Conservation (phyloP, 345 rosid species). For the Ceriops zippeliana region DNA sequence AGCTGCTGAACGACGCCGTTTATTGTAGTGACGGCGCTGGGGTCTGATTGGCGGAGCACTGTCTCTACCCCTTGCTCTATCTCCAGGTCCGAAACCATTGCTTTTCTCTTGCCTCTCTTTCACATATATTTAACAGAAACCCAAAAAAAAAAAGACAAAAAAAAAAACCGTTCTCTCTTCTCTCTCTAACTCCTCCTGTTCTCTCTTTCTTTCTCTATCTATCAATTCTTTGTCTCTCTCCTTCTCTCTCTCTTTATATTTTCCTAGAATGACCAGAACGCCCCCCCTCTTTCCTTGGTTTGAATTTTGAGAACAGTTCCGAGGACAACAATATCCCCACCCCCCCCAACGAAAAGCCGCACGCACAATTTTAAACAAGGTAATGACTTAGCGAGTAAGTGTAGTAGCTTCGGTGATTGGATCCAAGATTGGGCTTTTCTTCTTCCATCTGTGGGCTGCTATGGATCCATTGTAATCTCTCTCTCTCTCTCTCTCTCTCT, state of each 20-base stretch:
- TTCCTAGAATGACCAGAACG: background rate
- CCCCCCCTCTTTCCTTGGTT: background rate
- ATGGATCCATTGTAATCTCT: no score
- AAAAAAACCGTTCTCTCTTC: slow-evolving; percentile 20
- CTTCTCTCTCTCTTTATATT: background rate
- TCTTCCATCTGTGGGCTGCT: no score
- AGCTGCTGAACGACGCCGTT: slow-evolving; percentile 80
- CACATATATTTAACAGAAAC: slow-evolving; percentile 35
- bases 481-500: no score
- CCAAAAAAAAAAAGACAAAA: slow-evolving; percentile 31
- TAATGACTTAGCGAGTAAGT: no score
- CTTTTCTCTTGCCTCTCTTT: slow-evolving; percentile 19
- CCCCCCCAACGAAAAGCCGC: no score
- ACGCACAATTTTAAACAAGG: no score
- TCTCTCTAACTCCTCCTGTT: slow-evolving; percentile 9
- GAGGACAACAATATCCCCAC: no score
- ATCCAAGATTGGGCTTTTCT: no score
- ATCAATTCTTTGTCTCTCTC: background rate
- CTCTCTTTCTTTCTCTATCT: background rate
- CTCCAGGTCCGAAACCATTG: slow-evolving; percentile 82
- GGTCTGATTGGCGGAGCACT: slow-evolving; percentile 73
- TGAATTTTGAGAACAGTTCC: background rate
- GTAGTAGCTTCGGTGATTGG: no score
- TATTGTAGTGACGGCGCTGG: slow-evolving; percentile 54
- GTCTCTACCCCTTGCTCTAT: slow-evolving; percentile 76